Evolutionary conservation across 2,329 filamentous ascomycete genomes (phyloP).

Genomic region (Hypomyces rosellus): DNA sequence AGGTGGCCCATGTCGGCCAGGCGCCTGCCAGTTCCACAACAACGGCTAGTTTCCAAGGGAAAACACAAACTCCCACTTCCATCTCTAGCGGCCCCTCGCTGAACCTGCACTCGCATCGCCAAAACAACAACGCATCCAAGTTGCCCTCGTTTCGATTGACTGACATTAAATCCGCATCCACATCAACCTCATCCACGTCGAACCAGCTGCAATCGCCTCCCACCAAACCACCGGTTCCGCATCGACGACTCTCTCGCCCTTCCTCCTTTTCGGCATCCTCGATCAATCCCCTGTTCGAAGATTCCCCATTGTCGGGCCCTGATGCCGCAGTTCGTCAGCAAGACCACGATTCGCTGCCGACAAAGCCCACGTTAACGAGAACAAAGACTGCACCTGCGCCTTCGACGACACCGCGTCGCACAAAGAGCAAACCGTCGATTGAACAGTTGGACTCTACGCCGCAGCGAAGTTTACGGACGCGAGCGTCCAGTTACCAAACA

Average conservation of each 20-base stretch:
- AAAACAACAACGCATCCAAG: slow-evolving; percentile 49
- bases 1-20: slow-evolving; percentile 9
- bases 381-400: not conserved
- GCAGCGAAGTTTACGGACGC: slow-evolving; percentile 6
- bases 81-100: slow-evolving; percentile 12
- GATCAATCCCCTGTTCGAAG: slow-evolving; percentile 5
- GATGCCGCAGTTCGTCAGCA: not conserved
- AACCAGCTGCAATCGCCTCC: not conserved
- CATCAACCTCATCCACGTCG: slow-evolving; percentile 5
- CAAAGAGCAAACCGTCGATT: slow-evolving; percentile 1
- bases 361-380: not conserved
- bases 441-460: slow-evolving; percentile 7
- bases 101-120: slow-evolving; percentile 41
- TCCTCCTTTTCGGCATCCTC: not conserved
- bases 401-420: slow-evolving; percentile 6
- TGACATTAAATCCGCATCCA: slow-evolving; percentile 30
- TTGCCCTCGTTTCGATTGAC: slow-evolving; percentile 49
- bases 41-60: slow-evolving; percentile 10
- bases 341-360: not conserved
- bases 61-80: slow-evolving; percentile 12
- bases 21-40: slow-evolving; percentile 8
- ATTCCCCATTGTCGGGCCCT: not conserved
- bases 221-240: not conserved
- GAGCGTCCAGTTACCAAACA: slow-evolving; percentile 13
- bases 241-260: not conserved